phyloP scores from a whole-genome alignment of 1,284 basidiomycete genomes.

The Kwoniella shivajii region DNA sequence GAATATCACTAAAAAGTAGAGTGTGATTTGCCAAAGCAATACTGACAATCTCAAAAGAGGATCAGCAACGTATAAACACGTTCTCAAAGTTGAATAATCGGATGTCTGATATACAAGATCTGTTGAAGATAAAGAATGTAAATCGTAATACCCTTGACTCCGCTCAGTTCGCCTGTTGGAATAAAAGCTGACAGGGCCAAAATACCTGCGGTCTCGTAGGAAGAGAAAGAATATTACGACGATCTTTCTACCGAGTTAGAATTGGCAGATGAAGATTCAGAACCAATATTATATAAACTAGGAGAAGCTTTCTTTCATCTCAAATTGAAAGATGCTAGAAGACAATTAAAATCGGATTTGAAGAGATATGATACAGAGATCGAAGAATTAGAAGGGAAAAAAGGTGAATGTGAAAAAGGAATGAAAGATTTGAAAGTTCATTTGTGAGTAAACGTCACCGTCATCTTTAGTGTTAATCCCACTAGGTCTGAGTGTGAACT shows the following conservation, averaged over 20 bases:
- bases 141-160: background rate
- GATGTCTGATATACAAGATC: constrained; percentile 70
- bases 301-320: constrained; percentile 88
- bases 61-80: constrained; percentile 88
- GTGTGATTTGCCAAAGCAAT: background rate
- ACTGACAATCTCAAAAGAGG: constrained; percentile 62
- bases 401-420: constrained; percentile 72
- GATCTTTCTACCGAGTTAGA: constrained; percentile 86
- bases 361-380: constrained; percentile 65
- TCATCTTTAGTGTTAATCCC: background rate
- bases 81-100: constrained; percentile 91
- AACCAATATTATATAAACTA: constrained; percentile 81
- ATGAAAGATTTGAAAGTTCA: constrained; percentile 89
- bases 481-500: constrained; percentile 1
- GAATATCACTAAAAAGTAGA: background rate
- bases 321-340: constrained; percentile 68
- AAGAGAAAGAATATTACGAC: constrained; percentile 90
- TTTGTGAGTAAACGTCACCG: constrained; percentile 54
- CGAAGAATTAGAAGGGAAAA: constrained; percentile 60
- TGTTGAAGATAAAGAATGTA: constrained; percentile 72
- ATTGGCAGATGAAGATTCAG: constrained; percentile 81
- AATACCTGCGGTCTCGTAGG: constrained; percentile 59
- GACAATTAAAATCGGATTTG: constrained; percentile 73
- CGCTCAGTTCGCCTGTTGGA: background rate
- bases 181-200: background rate